Conservation (phyloP, 305 asterid species). For the Caryopteris hybrid region DNA sequence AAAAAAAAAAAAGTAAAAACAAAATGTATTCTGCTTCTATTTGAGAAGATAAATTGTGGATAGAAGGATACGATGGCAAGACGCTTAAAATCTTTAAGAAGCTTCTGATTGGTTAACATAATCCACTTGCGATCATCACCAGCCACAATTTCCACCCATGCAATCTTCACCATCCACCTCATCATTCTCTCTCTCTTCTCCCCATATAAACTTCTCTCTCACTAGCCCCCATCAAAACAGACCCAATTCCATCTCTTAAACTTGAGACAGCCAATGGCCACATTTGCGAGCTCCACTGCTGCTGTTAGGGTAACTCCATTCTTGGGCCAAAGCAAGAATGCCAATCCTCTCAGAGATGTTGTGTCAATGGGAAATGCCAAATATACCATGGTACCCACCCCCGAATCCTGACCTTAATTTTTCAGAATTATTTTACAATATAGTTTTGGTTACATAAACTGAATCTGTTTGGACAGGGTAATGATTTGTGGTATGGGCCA, state of each 20-base stretch:
- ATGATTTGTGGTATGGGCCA: conserved; percentile 74
- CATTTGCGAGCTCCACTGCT: conserved; percentile 54
- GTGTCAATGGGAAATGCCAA: conserved; percentile 55
- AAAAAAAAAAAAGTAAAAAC: too few relatives aligned
- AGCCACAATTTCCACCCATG: conserved; percentile 46
- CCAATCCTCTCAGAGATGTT: conserved; percentile 57
- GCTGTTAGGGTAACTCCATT: conserved; percentile 70
- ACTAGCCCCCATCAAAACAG: background rate
- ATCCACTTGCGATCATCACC: conserved; percentile 13
- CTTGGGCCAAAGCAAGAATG: conserved; percentile 67
- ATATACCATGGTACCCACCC: conserved; percentile 52
- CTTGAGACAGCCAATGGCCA: conserved; percentile 47
- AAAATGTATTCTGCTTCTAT: too few relatives aligned
- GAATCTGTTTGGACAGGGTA: conserved; percentile 27
- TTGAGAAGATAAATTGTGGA: conserved; percentile 36
- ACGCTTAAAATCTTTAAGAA: conserved; percentile 38
- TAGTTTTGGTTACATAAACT: too few relatives aligned
- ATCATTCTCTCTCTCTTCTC: conserved; percentile 11
- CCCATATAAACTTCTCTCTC: conserved; percentile 17
- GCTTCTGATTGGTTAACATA: conserved; percentile 43
- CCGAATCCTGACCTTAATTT: background rate
- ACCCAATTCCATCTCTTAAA: background rate
- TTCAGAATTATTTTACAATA: too few relatives aligned
- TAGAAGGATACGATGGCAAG: conserved; percentile 50
- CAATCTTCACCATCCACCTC: conserved; percentile 39